Percentiles rank a stretch among this genome's conserved stretches.
Evolutionary conservation across 78 protist species (phyloP).

Genomic region (Isochrysis galbana): DNA sequence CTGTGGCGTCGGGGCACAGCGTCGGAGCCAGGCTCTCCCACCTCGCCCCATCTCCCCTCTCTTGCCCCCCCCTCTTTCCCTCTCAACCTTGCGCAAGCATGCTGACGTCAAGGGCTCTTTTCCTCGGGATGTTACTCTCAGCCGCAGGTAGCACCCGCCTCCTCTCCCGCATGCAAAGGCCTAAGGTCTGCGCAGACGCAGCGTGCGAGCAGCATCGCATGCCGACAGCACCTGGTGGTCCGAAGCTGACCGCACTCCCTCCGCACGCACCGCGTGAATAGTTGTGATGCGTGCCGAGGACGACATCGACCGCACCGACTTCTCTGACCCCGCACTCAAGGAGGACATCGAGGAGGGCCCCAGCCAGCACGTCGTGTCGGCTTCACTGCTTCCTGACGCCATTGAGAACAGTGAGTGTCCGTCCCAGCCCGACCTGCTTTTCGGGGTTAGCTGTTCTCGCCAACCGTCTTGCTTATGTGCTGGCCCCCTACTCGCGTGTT

Average conservation of each 20-base stretch:
- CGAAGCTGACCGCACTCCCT: not conserved
- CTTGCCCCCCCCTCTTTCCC: no score
- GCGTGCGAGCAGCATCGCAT: no score
- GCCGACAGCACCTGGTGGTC: not conserved
- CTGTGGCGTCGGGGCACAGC: no score
- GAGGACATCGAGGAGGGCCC: not conserved
- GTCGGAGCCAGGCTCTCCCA: no score
- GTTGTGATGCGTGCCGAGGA: not conserved
- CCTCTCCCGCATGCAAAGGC: no score
- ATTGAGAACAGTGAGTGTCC: not conserved
- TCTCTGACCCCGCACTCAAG: not conserved
- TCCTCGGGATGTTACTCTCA: no score
- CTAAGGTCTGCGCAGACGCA: no score
- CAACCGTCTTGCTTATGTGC: not conserved
- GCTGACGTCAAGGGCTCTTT: no score
- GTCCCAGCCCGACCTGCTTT: not conserved
- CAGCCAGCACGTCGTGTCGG: not conserved
- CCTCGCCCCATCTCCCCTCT: no score
- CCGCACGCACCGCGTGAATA: not conserved
- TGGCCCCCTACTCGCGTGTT: not conserved
- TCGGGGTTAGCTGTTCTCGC: not conserved
- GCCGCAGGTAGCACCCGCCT: no score
- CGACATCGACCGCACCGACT: not conserved
- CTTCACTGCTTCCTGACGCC: not conserved
- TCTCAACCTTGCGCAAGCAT: no score